Conservation (phyloP, 257 asterid genomes). For the Nicotiana tabacum region DNA sequence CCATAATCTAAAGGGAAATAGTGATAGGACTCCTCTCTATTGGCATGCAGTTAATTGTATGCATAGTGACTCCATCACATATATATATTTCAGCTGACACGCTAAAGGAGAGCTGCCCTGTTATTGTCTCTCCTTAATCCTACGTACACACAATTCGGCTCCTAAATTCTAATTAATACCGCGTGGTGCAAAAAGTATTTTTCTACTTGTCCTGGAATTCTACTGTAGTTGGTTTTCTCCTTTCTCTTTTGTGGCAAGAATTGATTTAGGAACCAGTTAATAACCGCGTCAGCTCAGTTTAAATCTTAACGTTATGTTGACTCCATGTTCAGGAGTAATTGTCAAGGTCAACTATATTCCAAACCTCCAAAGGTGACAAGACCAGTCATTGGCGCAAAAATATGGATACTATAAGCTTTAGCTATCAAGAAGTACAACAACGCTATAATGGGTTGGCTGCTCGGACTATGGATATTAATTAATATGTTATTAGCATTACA, state of each 20-base stretch:
- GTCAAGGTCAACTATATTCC: no score
- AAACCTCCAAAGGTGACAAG: no score
- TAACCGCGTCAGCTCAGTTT: background rate
- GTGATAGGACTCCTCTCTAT: constrained; percentile 37
- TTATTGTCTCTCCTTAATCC: background rate
- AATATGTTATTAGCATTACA: no score
- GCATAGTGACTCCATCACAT: no score
- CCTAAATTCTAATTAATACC: background rate
- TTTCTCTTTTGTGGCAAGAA: background rate
- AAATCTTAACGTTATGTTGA: no score
- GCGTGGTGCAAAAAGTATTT: background rate
- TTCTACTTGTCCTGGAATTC: background rate
- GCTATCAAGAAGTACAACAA: background rate
- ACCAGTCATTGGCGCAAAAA: background rate
- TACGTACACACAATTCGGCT: background rate
- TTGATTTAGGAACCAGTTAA: background rate
- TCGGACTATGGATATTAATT: background rate
- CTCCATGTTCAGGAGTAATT: no score
- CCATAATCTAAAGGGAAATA: constrained; percentile 20
- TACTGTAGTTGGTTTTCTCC: background rate
- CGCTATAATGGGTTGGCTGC: background rate
- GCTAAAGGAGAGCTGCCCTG: constrained; percentile 47
- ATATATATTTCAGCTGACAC: constrained; percentile 10
- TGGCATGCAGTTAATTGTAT: constrained; percentile 24
- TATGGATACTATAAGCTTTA: background rate